Conservation (phyloP, 2,329 filamentous ascomycete genomes). For the Fusarium subglutinans region DNA sequence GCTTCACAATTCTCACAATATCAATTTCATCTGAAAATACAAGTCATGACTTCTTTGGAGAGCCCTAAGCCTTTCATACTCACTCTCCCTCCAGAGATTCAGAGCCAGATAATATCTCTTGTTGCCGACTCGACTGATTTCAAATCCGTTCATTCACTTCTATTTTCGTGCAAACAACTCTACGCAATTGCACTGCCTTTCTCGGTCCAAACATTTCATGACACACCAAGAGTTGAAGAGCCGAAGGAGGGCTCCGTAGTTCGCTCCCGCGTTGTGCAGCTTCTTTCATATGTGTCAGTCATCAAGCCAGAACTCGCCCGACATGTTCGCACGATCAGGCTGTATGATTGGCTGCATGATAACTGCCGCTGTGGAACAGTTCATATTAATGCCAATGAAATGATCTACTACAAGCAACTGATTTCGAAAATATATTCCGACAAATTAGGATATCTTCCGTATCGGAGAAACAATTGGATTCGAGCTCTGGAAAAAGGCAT, state of each 20-base stretch:
- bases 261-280: neutral
- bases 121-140: neutral
- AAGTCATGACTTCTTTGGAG: fast-evolving
- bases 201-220: neutral
- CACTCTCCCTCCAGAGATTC: neutral
- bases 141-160: neutral
- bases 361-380: fast-evolving
- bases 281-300: neutral
- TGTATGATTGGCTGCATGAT: neutral
- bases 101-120: neutral
- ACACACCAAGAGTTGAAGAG: no score
- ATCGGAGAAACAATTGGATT: fast-evolving
- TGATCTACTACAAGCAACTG: fast-evolving
- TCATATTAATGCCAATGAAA: neutral
- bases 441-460: fast-evolving
- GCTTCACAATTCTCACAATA: neutral
- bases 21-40: fast-evolving
- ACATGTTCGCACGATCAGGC: neutral
- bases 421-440: fast-evolving
- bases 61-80: neutral
- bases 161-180: neutral
- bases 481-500: fast-evolving
- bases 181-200: neutral
- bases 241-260: neutral
- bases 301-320: neutral